Conservation (phyloP, 2,329 filamentous ascomycete species). For the Colletotrichum sp. region DNA sequence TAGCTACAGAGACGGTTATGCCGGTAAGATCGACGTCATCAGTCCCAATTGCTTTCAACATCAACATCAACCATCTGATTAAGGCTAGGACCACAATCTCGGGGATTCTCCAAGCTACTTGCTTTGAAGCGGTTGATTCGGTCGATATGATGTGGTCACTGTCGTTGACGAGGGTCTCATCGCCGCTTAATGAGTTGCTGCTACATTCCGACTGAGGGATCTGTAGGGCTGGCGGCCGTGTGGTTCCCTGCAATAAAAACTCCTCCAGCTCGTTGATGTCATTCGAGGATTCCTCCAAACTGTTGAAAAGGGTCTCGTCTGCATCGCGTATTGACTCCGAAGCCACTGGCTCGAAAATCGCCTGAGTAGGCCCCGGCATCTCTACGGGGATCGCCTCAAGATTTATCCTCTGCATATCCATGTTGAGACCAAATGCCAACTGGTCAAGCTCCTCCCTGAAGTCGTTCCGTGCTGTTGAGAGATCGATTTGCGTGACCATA, state of each 20-base stretch:
- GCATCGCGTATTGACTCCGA: accelerated
- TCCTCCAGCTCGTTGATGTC: background rate
- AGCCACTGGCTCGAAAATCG: accelerated
- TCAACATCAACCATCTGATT: background rate
- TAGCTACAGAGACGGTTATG: accelerated
- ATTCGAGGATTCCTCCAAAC: background rate
- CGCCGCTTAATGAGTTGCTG: background rate
- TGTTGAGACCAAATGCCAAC: background rate
- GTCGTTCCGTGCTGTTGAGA: background rate
- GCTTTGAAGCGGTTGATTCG: background rate
- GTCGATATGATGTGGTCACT: accelerated
- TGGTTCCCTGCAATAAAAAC: accelerated
- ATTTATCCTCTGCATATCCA: background rate
- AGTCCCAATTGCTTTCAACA: background rate
- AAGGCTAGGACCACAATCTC: background rate
- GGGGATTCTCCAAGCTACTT: background rate
- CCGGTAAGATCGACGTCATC: accelerated
- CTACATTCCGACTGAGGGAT: background rate
- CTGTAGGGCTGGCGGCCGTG: accelerated
- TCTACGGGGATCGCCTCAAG: background rate
- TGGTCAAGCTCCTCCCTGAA: background rate
- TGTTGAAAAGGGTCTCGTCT: accelerated
- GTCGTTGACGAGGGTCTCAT: background rate
- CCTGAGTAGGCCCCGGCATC: background rate
- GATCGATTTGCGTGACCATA: background rate